Evolutionary conservation across 176 grass and related monocot species (phyloP).

Genomic region (Aegilops sharonensis): DNA sequence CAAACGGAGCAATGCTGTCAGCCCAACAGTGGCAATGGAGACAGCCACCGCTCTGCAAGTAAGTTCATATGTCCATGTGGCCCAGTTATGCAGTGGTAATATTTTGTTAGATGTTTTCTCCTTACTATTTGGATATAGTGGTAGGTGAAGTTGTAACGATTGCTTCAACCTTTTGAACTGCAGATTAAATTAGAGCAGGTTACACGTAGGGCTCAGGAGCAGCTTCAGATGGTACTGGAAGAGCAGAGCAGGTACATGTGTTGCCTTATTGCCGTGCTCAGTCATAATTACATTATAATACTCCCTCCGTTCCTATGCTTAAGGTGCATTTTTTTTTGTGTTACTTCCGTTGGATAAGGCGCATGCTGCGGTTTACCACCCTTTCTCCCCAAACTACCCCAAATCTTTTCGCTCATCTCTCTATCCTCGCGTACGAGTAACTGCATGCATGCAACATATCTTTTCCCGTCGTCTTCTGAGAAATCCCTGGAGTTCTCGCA

Average conservation of each 20-base stretch:
- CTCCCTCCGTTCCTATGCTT: not conserved
- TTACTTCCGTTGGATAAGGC: not conserved
- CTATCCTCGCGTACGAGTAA: not conserved
- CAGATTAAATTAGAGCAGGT: conserved; percentile 94
- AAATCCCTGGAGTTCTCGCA: not conserved
- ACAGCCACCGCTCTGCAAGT: conserved; percentile 94
- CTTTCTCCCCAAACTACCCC: not conserved
- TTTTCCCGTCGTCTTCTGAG: not conserved
- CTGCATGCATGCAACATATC: not conserved
- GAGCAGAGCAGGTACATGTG: conserved; percentile 84
- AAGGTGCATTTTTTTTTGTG: not conserved
- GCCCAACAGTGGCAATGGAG: conserved; percentile 90
- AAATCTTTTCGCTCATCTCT: not conserved
- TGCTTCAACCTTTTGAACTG: conserved; percentile 28
- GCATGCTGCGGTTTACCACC: not conserved
- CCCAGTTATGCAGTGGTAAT: not conserved
- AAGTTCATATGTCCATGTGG: conserved; percentile 7
- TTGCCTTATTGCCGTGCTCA: not conserved
- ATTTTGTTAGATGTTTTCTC: not conserved
- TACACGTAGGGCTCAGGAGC: conserved; percentile 90
- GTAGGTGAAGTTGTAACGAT: conserved; percentile 26
- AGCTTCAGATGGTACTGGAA: conserved; percentile 92
- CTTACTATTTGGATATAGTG: conserved; percentile 21
- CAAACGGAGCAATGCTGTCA: conserved; percentile 88
- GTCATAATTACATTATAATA: not conserved